Conservation (phyloP, 371 early-diverging fungal genomes). For the Smittium mucronatum region DNA sequence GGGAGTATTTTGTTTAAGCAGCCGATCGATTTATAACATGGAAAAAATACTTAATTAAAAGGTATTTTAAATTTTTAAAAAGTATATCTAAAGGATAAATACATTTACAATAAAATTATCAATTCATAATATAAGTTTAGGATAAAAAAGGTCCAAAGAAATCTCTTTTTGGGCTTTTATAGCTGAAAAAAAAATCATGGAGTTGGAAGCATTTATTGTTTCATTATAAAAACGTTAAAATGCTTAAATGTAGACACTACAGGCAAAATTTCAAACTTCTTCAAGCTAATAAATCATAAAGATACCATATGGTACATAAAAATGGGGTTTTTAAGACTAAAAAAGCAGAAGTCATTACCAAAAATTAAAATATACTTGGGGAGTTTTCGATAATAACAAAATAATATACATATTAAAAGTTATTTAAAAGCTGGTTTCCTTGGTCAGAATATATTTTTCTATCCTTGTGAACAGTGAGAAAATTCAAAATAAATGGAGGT, state of each 20-base stretch:
- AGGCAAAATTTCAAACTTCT: background rate
- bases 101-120: too few relatives aligned
- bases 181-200: background rate
- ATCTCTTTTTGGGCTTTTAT: too few relatives aligned
- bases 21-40: too few relatives aligned
- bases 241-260: background rate
- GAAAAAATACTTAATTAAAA: too few relatives aligned
- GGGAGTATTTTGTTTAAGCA: too few relatives aligned
- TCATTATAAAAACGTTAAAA: background rate
- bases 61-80: too few relatives aligned
- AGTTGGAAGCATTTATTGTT: background rate
- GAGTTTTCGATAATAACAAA: background rate
- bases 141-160: too few relatives aligned
- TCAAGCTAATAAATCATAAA: background rate
- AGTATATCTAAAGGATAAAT: too few relatives aligned
- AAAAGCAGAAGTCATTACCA: background rate
- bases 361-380: background rate
- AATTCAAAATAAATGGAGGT: background rate
- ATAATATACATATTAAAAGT: background rate
- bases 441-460: background rate
- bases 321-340: background rate
- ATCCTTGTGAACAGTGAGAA: background rate
- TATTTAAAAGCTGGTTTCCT: background rate
- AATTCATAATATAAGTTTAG: too few relatives aligned
- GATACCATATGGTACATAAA: background rate